Base-by-base conservation (phyloP, 1,139 yeast genomes). In the Saccharomyces hybrid region DNA sequence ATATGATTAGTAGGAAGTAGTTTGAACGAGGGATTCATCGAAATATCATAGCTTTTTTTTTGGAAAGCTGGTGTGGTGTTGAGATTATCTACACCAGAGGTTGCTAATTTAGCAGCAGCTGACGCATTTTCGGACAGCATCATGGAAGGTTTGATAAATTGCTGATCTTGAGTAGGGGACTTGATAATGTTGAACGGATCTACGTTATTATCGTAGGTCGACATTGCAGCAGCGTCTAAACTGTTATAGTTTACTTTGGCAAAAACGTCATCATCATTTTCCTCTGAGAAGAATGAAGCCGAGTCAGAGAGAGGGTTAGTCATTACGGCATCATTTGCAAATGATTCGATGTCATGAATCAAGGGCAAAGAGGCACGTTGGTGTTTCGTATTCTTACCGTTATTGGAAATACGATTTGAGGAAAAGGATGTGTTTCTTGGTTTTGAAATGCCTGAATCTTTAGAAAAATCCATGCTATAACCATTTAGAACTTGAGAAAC, bases 121-220 rank as follows among this genome's bases (percentile, higher is more conserved):
- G 62, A 60, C 11, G 62, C 62, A 48, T 56, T 60, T 4, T 60
- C 62, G 4, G 61, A 58, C 49, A 64, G 54, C 57, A 64, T 62
- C 64, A 63, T 60, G 21, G 67, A 64, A 21, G 67, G 67, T 46
- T 62, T 62, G 47, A 64, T 64, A 52, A 62, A 64, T 49, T 62
- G 58, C 21, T 57, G 59, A 49, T 57, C 52, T 28, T 38, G 44
- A 38, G 24, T 24, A 3, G 53, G 52, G n/a, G 55, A 29, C 16
- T 21, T 54, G 31, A 16, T 11, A 24, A 19, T 51, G 46, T 48
- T 26, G 34, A 34, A 28, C 24, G 48, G 11, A 51, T 42, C 26
- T 29, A 51, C 27, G 51, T 21, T 51, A 29, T 19, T n/a, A 19
- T 48, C 50, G 19, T 28, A 42, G 9, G 44, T 42, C n/a, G 58